These are phyloP conservation scores for Setomelanomma holmii DNA, from an alignment of 2,329 filamentous ascomycete species.

Conservation along the genomic window DNA sequence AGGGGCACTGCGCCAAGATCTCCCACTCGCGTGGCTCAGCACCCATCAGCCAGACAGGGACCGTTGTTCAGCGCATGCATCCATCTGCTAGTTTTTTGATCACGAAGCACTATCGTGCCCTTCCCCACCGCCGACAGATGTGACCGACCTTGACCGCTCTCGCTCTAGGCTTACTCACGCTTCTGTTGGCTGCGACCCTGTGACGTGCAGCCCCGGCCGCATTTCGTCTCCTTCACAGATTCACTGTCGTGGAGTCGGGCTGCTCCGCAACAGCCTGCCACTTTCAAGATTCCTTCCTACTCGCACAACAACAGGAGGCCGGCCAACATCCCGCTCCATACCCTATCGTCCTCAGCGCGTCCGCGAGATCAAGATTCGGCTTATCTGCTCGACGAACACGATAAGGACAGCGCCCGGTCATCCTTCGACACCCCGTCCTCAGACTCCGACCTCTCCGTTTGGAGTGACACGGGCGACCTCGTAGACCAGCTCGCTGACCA, in stretches of 20 bases:
- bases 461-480: conserved; percentile 94
- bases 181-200: conserved; percentile 33
- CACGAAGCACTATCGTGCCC: conserved; percentile 33
- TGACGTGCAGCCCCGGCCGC: conserved; percentile 40
- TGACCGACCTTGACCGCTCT: conserved; percentile 44
- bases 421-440: conserved; percentile 63
- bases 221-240: conserved; percentile 28
- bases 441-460: conserved; percentile 77
- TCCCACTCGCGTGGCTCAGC: background rate
- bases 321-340: conserved; percentile 88
- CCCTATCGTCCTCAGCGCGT: conserved; percentile 62
- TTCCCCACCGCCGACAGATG: conserved; percentile 39
- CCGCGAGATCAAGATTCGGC: conserved; percentile 49
- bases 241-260: conserved; percentile 42
- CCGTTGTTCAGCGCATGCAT: conserved; percentile 21
- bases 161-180: conserved; percentile 26
- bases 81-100: conserved; percentile 31
- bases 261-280: conserved; percentile 66
- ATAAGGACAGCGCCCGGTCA: conserved; percentile 60
- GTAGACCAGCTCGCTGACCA: conserved; percentile 87
- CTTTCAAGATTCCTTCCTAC: conserved; percentile 82
- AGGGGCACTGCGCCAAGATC: conserved; percentile 1
- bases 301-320: conserved; percentile 69
- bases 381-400: conserved; percentile 54
- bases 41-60: conserved; percentile 11